phyloP scores from a whole-genome alignment of 2,329 filamentous ascomycete genomes.

The Talaromyces sp. region DNA sequence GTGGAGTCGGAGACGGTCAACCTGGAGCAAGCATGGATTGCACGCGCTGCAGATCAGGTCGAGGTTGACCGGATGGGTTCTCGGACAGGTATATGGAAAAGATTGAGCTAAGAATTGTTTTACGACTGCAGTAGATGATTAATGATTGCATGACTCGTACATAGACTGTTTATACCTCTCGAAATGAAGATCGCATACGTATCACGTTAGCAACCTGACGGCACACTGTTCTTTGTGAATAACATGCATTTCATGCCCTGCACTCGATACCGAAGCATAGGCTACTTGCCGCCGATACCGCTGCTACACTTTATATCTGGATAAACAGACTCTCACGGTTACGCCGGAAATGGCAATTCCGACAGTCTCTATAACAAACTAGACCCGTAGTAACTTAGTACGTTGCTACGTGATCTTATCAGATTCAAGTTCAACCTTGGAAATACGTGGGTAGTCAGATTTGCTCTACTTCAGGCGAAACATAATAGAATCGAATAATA shows the following conservation, averaged over 20 bases:
- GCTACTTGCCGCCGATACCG: not conserved
- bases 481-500: too few relatives aligned
- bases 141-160: not conserved
- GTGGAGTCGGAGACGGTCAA: conserved; percentile 33
- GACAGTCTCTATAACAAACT: too few relatives aligned
- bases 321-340: not conserved
- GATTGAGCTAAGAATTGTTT: not conserved
- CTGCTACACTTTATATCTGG: not conserved
- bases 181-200: not conserved
- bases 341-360: not conserved
- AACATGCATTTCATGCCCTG: not conserved
- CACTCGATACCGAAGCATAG: not conserved
- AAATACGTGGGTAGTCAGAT: too few relatives aligned
- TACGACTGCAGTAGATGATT: not conserved
- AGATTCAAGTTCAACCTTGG: too few relatives aligned
- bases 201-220: not conserved
- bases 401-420: too few relatives aligned
- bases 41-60: conserved; percentile 24
- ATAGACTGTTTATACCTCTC: not conserved
- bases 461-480: not conserved
- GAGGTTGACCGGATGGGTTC: not conserved
- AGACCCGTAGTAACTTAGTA: too few relatives aligned
- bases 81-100: not conserved
- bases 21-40: conserved; percentile 31
- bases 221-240: not conserved